phyloP scores from a whole-genome alignment of 2,329 filamentous ascomycete species.

The Fusarium hainanense region DNA sequence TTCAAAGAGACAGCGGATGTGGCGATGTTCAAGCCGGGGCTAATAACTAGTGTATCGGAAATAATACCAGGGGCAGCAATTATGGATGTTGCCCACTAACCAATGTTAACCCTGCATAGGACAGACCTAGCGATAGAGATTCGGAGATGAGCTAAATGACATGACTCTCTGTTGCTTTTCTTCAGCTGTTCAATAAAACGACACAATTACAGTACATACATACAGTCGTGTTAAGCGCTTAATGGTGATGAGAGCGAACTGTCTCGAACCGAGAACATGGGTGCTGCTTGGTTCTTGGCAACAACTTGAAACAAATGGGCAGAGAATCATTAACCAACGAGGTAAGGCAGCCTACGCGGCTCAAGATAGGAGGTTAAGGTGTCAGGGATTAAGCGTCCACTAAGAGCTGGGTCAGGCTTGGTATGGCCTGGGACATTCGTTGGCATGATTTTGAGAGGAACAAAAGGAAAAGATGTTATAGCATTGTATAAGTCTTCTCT shows the following conservation, averaged over 20 bases:
- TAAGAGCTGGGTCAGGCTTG: conserved; percentile 5
- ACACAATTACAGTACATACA: neutral
- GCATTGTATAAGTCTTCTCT: neutral
- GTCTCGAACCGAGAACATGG: neutral
- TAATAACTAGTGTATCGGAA: conserved; percentile 16
- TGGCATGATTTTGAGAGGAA: neutral
- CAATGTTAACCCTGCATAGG: conserved; percentile 1
- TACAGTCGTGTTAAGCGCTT: conserved; percentile 5
- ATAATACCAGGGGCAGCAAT: conserved; percentile 30
- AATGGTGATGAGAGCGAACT: conserved; percentile 7
- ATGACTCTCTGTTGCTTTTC: neutral
- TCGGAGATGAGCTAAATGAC: neutral
- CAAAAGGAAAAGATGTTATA: neutral
- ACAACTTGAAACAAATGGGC: conserved; percentile 34
- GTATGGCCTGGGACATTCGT: neutral
- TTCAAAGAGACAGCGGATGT: neutral
- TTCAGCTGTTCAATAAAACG: neutral
- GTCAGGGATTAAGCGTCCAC: neutral
- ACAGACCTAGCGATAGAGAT: neutral
- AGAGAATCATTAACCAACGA: conserved; percentile 33
- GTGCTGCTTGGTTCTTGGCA: conserved; percentile 23
- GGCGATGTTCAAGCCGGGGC: conserved; percentile 14
- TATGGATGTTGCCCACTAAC: conserved; percentile 17
- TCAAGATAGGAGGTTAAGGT: conserved; percentile 35
- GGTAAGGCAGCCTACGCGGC: conserved; percentile 27